phyloP scores from a whole-genome alignment of 768 basidiomycete genomes.

The Baorangia bicolor region DNA sequence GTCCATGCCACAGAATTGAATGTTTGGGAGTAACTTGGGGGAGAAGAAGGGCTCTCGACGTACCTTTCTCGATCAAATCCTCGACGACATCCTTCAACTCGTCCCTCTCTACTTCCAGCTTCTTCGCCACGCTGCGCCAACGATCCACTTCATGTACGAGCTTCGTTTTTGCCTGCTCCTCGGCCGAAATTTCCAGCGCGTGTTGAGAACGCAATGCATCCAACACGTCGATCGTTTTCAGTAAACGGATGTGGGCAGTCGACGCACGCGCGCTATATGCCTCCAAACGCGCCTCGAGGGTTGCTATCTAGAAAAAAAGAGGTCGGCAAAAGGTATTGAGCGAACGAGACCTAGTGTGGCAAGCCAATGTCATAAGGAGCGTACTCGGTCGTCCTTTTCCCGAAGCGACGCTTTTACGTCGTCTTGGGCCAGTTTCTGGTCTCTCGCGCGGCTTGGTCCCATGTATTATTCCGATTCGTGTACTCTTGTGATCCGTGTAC shows the following conservation, averaged over 20 bases:
- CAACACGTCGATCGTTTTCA: conserved; percentile 49
- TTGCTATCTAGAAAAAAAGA: conserved; percentile 23
- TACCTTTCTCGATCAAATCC: conserved; percentile 60
- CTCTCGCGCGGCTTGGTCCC: conserved; percentile 24
- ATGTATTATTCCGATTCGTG: conserved; percentile 13
- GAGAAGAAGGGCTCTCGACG: conserved; percentile 15
- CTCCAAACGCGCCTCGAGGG: conserved; percentile 33
- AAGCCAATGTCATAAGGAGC: background rate
- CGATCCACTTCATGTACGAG: conserved; percentile 40
- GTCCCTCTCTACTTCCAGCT: conserved; percentile 47
- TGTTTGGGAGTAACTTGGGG: background rate
- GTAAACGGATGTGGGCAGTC: conserved; percentile 45
- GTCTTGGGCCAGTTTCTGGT: conserved; percentile 20
- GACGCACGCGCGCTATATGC: conserved; percentile 41
- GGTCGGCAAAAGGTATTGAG: background rate
- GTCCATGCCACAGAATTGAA: conserved; percentile 3
- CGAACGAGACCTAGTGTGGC: background rate
- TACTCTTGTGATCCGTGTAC: conserved; percentile 1
- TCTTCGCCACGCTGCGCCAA: conserved; percentile 32
- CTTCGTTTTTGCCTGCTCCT: conserved; percentile 32
- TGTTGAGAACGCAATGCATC: conserved; percentile 44
- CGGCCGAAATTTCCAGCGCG: conserved; percentile 38
- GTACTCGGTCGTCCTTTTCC: conserved; percentile 30
- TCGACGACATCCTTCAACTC: conserved; percentile 54
- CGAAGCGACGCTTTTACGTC: conserved; percentile 16